Percentiles rank a stretch among this genome's conserved stretches.
Conservation (phyloP, 345 rosid genomes). For the Ricinus communis region DNA sequence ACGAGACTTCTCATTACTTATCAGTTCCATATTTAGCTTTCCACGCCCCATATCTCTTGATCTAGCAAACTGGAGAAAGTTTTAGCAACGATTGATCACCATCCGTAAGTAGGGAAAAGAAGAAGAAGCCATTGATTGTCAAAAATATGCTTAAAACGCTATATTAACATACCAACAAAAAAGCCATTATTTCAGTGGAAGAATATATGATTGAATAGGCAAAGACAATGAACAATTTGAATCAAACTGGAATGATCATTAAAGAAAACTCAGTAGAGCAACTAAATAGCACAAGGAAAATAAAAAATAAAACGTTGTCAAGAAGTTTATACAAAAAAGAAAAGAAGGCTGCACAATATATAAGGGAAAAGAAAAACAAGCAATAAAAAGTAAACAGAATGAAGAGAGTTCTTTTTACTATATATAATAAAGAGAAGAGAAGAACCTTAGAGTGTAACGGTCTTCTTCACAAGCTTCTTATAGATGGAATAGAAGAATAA, state of each 20-base stretch:
- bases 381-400: background rate
- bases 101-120: background rate
- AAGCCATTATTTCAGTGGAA: too few relatives aligned
- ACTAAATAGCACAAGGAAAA: background rate
- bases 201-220: too few relatives aligned
- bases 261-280: too few relatives aligned
- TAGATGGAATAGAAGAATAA: background rate
- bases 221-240: too few relatives aligned
- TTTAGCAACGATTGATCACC: too few relatives aligned
- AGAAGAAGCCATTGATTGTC: background rate
- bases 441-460: background rate
- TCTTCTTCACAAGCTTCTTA: background rate
- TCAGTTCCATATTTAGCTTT: conserved; percentile 31
- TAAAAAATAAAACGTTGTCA: background rate
- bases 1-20: conserved; percentile 33
- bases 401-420: background rate
- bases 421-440: background rate
- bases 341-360: background rate
- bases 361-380: background rate
- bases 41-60: conserved; percentile 37
- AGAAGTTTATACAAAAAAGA: background rate
- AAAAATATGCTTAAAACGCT: too few relatives aligned
- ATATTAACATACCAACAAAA: too few relatives aligned
- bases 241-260: too few relatives aligned
- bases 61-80: background rate